Base-by-base conservation (phyloP, 2,329 filamentous ascomycete species). In the Claviceps arundinis region DNA sequence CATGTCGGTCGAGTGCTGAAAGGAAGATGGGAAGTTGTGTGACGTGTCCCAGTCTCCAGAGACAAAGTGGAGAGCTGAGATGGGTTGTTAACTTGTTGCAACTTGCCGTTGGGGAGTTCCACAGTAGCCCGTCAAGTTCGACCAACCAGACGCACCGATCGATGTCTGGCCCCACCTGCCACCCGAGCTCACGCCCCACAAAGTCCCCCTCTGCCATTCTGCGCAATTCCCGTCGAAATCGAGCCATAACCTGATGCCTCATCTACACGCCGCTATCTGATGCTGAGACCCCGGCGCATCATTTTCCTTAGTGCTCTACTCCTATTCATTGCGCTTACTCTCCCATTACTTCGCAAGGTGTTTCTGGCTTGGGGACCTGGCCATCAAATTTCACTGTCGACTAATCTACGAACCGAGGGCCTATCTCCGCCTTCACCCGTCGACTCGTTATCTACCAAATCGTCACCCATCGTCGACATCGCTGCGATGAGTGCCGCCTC, bases 401-500 rank as follows among this genome's bases (percentile, higher is more conserved):
- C 8, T 49, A 17, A 4, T 19, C 17, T 45, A 26, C 34, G 38
- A 40, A 26, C 22, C 24, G 26, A 43, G 37, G 11, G 30, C 42
- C 22, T 17, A 22, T 34, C 46, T 37, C 46, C 30, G 13, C 17
- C 17, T 5, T 41, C 45, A 51, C 44, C 52, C 42, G 40, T 47
- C 17, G n/a, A 19, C 37, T 43, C 53, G 38, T 48, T 44, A 7
- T 22, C n/a, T 9, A 37, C 22, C 7, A 40, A 40, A 40, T 34
- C 30, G 13, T 17, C 43, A 5, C 3, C 24, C 24, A 5, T 30
- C 34, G 24, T 22, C 22, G 30, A 13, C 30, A 19, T n/a, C 50
- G 44, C 46, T 38, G 19, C 49, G 19, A 50, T 50, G 48, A 52
- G 30, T 37, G 42, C 48, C 37, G 58, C 62, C n/a, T 52, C 53